These are phyloP conservation scores for Lactarius hengduanensis DNA, from an alignment of 768 basidiomycete genomes.

Conservation along the genomic window DNA sequence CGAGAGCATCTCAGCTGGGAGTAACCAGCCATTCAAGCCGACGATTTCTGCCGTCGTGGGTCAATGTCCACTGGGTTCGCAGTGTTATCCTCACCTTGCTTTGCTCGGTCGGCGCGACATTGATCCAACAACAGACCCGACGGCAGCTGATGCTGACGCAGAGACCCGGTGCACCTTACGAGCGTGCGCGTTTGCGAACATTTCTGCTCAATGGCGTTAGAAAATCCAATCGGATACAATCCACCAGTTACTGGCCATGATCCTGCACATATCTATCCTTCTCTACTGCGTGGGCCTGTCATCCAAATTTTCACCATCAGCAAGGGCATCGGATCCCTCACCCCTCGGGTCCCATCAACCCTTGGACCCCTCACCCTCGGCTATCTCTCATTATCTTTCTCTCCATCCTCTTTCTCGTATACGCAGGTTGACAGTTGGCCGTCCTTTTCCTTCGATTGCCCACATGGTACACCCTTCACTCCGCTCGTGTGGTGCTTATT, in stretches of 20 bases:
- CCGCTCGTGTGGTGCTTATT: no score
- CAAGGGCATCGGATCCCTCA: neutral
- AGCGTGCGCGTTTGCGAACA: neutral
- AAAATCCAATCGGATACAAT: neutral
- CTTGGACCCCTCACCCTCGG: no score
- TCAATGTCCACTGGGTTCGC: conserved; percentile 21
- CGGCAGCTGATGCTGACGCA: neutral
- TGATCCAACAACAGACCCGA: conserved; percentile 11
- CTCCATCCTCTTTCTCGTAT: no score
- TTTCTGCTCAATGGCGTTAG: neutral
- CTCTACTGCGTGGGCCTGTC: conserved; percentile 12
- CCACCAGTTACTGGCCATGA: neutral
- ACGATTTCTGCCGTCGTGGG: neutral
- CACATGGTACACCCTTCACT: no score
- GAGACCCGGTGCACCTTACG: neutral
- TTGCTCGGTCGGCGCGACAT: conserved; percentile 10
- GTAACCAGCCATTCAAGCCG: neutral
- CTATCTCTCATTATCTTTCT: no score
- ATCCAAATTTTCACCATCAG: no score
- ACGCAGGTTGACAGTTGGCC: no score
- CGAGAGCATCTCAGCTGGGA: neutral
- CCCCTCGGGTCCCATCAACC: no score
- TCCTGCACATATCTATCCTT: conserved; percentile 8
- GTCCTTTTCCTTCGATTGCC: no score
- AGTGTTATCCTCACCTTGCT: conserved; percentile 10